A percentile compares a stretch with the other conserved stretches of the same genome.
These are phyloP conservation scores for Trichopus zeylanicus DNA, from an alignment of 116 monocot species.

Conservation along the genomic window DNA sequence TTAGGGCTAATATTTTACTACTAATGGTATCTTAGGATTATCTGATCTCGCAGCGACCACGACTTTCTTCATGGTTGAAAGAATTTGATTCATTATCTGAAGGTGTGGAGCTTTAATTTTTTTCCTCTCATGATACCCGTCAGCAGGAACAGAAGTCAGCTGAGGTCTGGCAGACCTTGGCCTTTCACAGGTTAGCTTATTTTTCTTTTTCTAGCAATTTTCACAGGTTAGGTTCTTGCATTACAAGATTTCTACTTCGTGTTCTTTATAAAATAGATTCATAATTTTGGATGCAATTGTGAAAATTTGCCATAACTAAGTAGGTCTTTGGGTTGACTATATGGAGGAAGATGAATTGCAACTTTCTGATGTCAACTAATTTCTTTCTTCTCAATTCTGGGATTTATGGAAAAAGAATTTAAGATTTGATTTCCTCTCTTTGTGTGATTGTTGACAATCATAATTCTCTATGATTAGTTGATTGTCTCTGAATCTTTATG, in stretches of 20 bases:
- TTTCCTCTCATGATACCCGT: constrained; percentile 33
- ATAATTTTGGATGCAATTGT: too few species aligned
- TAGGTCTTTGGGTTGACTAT: too few species aligned
- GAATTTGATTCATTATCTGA: neutral
- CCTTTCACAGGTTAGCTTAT: constrained; percentile 22
- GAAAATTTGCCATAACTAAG: too few species aligned
- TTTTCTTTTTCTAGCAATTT: neutral
- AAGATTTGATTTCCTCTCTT: too few species aligned
- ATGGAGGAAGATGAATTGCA: too few species aligned
- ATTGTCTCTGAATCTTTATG: too few species aligned
- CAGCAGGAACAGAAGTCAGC: constrained; percentile 39
- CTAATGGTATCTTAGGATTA: neutral
- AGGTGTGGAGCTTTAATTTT: neutral
- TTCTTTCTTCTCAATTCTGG: too few species aligned
- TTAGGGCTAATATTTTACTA: neutral
- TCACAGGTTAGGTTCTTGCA: neutral
- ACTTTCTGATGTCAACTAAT: too few species aligned
- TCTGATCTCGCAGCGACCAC: neutral
- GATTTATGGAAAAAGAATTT: too few species aligned
- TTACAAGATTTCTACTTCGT: neutral
- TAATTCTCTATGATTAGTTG: too few species aligned
- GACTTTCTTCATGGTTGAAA: neutral
- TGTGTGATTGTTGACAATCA: too few species aligned
- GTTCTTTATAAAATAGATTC: too few species aligned
- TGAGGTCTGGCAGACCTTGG: constrained; percentile 36